Evolutionary conservation across 805 yeast species (phyloP).

Genomic region (Candida nitratophila): DNA sequence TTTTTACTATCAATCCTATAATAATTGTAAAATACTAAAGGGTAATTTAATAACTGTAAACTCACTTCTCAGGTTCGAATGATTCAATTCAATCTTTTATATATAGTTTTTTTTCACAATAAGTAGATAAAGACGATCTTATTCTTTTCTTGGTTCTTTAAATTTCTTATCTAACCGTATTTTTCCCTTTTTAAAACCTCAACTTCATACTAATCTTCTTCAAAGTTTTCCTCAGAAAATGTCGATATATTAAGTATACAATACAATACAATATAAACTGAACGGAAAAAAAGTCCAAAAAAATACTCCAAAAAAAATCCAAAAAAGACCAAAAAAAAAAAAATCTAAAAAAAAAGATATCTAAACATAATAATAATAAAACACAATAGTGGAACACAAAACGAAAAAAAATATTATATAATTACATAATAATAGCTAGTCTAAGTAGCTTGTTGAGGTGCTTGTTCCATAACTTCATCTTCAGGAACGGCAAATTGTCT

Average conservation of each 20-base stretch:
- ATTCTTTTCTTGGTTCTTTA: too few species aligned
- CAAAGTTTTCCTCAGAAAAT: not conserved
- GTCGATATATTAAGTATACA: not conserved
- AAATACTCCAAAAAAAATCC: not conserved
- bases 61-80: not conserved
- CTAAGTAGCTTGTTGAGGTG: slow-evolving; percentile 32
- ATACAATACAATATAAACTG: not conserved
- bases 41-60: not conserved
- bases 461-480: slow-evolving; percentile 63
- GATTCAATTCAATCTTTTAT: too few species aligned
- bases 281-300: not conserved
- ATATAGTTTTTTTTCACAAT: too few species aligned
- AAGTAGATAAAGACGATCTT: too few species aligned
- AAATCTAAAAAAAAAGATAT: too few species aligned
- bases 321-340: not conserved
- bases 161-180: too few species aligned
- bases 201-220: not conserved
- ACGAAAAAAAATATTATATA: slow-evolving; percentile 1
- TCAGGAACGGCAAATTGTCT: slow-evolving; percentile 77
- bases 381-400: not conserved
- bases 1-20: not conserved
- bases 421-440: not conserved
- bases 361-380: not conserved
- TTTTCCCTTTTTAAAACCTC: too few species aligned
- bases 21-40: too few species aligned